phyloP scores from a whole-genome alignment of 306 rosid genomes.

The Ormosia emarginata region DNA sequence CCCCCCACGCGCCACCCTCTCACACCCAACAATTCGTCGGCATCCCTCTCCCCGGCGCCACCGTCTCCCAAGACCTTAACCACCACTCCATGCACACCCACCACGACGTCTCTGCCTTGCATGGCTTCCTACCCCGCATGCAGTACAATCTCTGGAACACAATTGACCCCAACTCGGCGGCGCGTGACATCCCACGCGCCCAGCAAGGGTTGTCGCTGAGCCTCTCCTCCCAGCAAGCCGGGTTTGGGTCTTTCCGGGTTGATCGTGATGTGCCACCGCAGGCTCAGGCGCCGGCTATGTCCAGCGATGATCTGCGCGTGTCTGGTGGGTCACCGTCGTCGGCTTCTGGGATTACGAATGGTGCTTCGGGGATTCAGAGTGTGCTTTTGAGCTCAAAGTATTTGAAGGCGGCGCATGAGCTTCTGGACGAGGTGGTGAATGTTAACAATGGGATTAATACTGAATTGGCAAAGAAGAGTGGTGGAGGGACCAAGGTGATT shows the following conservation, averaged over 20 bases:
- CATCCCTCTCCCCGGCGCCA: conserved; percentile 45
- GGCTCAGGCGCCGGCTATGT: conserved; percentile 31
- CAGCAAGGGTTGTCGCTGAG: conserved; percentile 73
- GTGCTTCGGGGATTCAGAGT: conserved; percentile 74
- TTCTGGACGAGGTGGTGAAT: conserved; percentile 88
- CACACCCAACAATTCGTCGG: conserved; percentile 79
- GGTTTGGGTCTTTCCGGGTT: conserved; percentile 54
- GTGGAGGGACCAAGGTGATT: conserved; percentile 33
- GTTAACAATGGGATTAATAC: conserved; percentile 59
- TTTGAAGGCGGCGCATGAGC: conserved; percentile 91
- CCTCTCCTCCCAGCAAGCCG: conserved; percentile 70
- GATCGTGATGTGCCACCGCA: conserved; percentile 44
- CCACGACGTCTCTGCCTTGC: conserved; percentile 71
- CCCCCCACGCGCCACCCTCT: conserved; percentile 67
- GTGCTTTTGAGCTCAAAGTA: conserved; percentile 85
- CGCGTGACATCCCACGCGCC: conserved; percentile 82
- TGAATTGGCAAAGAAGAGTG: conserved; percentile 47
- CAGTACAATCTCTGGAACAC: conserved; percentile 75
- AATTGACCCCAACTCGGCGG: conserved; percentile 50
- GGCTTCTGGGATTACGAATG: conserved; percentile 70
- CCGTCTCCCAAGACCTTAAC: conserved; percentile 44
- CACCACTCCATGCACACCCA: conserved; percentile 49
- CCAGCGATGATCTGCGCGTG: conserved; percentile 51
- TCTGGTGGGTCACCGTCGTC: conserved; percentile 68
- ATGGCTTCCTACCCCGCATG: conserved; percentile 75